phyloP scores from a whole-genome alignment of 305 asterid genomes.

The Fraxinus xanthoxyloides region DNA sequence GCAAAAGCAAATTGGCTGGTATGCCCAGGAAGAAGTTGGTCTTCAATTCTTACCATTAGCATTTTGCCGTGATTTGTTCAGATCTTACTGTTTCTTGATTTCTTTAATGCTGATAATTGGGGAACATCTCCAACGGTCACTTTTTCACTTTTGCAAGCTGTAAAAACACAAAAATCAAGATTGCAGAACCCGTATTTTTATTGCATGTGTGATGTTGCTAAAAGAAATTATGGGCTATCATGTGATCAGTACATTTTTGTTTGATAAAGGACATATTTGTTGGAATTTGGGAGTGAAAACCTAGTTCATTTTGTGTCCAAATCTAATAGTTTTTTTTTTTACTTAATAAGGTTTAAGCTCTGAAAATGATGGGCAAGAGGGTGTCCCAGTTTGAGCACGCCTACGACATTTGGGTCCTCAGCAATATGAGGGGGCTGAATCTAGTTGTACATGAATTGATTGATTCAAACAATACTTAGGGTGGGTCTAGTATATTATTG shows the following conservation, averaged over 20 bases:
- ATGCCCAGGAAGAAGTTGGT: conserved; percentile 71
- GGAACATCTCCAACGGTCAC: conserved; percentile 42
- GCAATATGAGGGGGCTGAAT: neutral
- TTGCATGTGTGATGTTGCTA: conserved; percentile 48
- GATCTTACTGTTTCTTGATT: conserved; percentile 9
- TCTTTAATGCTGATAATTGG: conserved; percentile 26
- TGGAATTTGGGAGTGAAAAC: neutral
- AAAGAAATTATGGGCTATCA: conserved; percentile 41
- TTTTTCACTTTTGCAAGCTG: conserved; percentile 39
- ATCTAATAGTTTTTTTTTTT: neutral
- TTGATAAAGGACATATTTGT: conserved; percentile 7
- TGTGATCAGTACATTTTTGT: conserved; percentile 29
- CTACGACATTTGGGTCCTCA: neutral
- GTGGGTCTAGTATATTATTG: neutral
- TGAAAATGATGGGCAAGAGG: conserved; percentile 22
- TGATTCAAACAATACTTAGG: neutral
- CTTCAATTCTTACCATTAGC: neutral
- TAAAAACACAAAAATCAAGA: conserved; percentile 33
- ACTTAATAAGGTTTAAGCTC: neutral
- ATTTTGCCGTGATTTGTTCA: conserved; percentile 13
- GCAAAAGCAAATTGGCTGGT: conserved; percentile 28
- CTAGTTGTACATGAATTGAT: neutral
- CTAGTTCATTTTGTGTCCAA: neutral
- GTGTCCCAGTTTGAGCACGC: conserved; percentile 16
- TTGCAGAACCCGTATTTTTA: conserved; percentile 22